Conservation (phyloP, 495 filamentous ascomycete species). For the Penicillium paxilli region DNA sequence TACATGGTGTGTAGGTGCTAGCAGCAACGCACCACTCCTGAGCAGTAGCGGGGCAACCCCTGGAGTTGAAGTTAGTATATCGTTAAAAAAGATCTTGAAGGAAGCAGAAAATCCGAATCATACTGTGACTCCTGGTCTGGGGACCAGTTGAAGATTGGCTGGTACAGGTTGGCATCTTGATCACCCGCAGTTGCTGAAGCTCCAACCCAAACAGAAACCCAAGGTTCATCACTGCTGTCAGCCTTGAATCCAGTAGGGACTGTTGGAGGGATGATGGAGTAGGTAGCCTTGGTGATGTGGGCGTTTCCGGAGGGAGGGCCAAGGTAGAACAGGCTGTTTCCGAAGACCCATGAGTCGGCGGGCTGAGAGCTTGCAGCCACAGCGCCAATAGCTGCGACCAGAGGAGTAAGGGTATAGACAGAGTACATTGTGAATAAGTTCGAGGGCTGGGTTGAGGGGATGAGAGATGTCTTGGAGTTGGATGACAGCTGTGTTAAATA, state of each 20-base stretch:
- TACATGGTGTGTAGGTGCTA: conserved; percentile 17
- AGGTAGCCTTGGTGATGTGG: conserved; percentile 21
- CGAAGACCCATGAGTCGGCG: conserved; percentile 17
- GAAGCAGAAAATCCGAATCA: background rate
- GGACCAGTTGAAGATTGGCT: conserved; percentile 23
- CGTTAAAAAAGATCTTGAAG: background rate
- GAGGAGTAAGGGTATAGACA: conserved; percentile 2
- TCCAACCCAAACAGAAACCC: conserved; percentile 21
- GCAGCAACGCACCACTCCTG: conserved; percentile 22
- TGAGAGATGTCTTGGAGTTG: background rate
- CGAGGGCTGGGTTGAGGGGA: background rate
- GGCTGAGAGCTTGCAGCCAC: conserved; percentile 6
- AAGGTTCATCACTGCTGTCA: conserved; percentile 10
- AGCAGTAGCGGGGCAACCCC: conserved; percentile 13
- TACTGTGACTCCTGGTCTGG: conserved; percentile 21
- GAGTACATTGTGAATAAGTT: conserved; percentile 10
- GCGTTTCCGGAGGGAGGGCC: conserved; percentile 12
- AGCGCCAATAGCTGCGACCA: conserved; percentile 13
- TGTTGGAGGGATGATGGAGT: conserved; percentile 15
- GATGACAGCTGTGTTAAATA: background rate
- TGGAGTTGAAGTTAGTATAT: background rate
- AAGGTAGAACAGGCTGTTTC: conserved; percentile 17
- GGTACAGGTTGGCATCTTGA: conserved; percentile 12
- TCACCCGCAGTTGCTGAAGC: conserved; percentile 8
- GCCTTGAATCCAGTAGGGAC: conserved; percentile 5